Conservation (phyloP, 257 asterid genomes). For the Lithospermum erythrorhizon region DNA sequence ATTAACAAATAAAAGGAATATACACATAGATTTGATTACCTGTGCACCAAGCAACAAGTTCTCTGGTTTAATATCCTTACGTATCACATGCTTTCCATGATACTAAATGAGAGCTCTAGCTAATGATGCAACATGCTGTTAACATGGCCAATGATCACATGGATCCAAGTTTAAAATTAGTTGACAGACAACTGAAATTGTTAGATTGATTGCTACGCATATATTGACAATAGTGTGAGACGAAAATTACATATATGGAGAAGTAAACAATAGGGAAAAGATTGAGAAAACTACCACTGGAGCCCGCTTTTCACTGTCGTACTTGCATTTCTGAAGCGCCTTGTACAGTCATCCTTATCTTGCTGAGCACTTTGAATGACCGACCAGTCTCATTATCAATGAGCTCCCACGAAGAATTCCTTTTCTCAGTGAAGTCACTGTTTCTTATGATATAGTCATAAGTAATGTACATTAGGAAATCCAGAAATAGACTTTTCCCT, state of each 20-base stretch:
- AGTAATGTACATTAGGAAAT: slow-evolving; percentile 80
- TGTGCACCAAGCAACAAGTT: slow-evolving; percentile 81
- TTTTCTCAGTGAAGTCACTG: slow-evolving; percentile 19
- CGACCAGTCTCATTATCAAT: slow-evolving; percentile 21
- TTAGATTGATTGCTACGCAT: neutral
- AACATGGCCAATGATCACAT: slow-evolving; percentile 7
- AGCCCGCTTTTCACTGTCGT: slow-evolving; percentile 80
- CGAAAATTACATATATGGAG: neutral
- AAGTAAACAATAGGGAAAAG: neutral
- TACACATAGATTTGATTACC: too few relatives aligned
- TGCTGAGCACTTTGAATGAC: slow-evolving; percentile 22
- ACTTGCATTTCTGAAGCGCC: slow-evolving; percentile 71
- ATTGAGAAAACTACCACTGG: slow-evolving; percentile 28
- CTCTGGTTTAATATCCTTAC: slow-evolving; percentile 93
- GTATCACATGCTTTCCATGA: slow-evolving; percentile 96
- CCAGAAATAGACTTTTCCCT: slow-evolving; percentile 65
- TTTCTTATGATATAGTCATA: slow-evolving; percentile 50
- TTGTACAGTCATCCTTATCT: slow-evolving; percentile 51
- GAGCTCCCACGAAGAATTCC: slow-evolving; percentile 20
- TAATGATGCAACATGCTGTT: slow-evolving; percentile 83
- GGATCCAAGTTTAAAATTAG: slow-evolving; percentile 8
- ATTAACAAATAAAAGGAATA: too few relatives aligned
- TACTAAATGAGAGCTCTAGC: slow-evolving; percentile 94
- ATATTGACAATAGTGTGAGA: neutral
- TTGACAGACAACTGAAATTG: neutral